phyloP scores from a whole-genome alignment of 2,329 filamentous ascomycete genomes.

The Metarhizium rileyi region DNA sequence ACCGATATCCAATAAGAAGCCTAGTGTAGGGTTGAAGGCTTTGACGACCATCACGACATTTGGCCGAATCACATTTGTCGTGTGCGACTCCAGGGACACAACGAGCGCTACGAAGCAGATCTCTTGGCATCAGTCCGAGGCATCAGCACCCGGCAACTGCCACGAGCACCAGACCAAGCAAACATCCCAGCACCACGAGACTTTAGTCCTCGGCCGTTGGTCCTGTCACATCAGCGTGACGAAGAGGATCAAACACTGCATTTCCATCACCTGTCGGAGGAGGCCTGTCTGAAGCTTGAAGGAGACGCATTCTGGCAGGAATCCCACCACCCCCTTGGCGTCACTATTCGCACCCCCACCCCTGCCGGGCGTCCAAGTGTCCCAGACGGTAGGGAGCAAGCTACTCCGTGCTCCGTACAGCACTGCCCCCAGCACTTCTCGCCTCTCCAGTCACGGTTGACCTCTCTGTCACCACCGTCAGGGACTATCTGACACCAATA shows the following conservation, averaged over 20 bases:
- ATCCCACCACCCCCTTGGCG: background rate
- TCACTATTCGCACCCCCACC: background rate
- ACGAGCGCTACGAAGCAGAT: background rate
- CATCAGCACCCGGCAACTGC: no score
- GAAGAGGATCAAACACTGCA: background rate
- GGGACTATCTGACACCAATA: conserved; percentile 11
- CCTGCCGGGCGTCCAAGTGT: background rate
- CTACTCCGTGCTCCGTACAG: no score
- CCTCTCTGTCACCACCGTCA: background rate
- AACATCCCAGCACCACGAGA: background rate
- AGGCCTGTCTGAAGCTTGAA: background rate
- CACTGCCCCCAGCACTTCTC: background rate
- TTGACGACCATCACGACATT: background rate
- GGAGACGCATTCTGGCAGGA: background rate
- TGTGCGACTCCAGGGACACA: background rate
- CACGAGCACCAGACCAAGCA: no score
- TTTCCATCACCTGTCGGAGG: background rate
- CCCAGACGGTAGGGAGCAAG: background rate
- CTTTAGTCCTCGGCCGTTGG: background rate
- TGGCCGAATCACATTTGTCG: conserved; percentile 3
- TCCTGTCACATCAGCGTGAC: conserved; percentile 2
- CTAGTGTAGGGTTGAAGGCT: background rate
- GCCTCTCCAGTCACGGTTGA: background rate
- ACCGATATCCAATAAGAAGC: conserved; percentile 1
- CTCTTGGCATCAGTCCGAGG: background rate